Conservation (phyloP, 176 grass and related monocot species). For the Miscanthus lutarioriparius region DNA sequence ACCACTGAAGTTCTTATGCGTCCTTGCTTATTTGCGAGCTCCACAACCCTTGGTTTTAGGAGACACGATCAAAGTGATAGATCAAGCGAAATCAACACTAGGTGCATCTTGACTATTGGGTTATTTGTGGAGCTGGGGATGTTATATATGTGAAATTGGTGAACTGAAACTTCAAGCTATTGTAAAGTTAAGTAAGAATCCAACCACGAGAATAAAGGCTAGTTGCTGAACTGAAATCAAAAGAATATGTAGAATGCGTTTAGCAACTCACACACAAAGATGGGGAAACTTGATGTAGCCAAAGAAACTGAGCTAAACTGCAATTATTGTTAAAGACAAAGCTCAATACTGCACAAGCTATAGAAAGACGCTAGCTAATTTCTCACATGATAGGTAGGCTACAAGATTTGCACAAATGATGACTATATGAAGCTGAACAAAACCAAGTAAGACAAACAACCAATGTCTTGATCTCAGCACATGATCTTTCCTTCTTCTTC, state of each 20-base stretch:
- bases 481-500: background rate
- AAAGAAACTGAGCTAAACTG: background rate
- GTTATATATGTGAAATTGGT: no score
- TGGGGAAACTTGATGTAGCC: background rate
- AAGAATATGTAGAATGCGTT: background rate
- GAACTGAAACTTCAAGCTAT: no score
- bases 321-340: background rate
- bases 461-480: background rate
- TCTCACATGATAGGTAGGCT: background rate
- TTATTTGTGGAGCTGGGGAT: no score
- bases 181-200: no score
- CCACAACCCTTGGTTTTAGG: no score
- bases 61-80: no score
- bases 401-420: background rate
- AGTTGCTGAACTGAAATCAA: background rate
- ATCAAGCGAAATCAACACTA: no score
- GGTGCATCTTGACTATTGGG: no score
- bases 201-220: no score
- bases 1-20: no score
- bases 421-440: background rate
- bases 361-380: background rate
- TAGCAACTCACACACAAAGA: background rate
- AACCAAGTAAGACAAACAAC: background rate
- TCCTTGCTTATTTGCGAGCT: no score
- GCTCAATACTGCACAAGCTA: background rate